Evolutionary conservation across 306 rosid species (phyloP), one percentile per base, ranked within the genome.

Genomic region (Clitoria ternatea): DNA sequence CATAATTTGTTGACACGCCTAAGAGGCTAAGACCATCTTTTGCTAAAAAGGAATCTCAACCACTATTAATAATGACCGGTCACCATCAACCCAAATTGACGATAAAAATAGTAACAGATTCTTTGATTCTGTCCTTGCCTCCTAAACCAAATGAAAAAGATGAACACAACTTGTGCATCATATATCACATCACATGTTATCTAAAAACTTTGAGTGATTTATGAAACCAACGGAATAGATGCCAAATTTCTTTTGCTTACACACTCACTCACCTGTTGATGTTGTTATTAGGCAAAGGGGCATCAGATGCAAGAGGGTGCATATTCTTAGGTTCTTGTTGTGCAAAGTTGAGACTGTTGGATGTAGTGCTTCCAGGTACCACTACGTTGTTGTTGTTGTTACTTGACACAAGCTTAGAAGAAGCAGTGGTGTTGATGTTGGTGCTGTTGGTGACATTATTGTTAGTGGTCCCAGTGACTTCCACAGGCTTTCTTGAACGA

Each of bases 401-500:
- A n/a, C n/a, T n/a, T n/a, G 4, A 7, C 4, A 32, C 1, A 7
- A 4, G 4, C 3, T 3, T 32, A 3, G 6, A 32, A 32, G 36
- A 30, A 11, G 50, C 27, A 23, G 61, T 56, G 4, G 47, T 8
- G 6, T 3, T 32, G 70, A 52, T 36, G 13, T 12, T 68, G 1
- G 65, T 18, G 10, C 64, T 19, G 6, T 65, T 15, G 4, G 40
- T 73, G n/a, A n/a, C n/a, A n/a, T n/a, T n/a, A n/a, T n/a, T n/a
- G n/a, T n/a, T n/a, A n/a, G n/a, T n/a, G n/a, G n/a, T n/a, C n/a
- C n/a, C n/a, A n/a, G n/a, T n/a, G n/a, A n/a, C 89, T 91, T 91
- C 98, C 98, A 92, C 98, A 92, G 92, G 98, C 98, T 92, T 92
- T 92, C 97, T 91, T 91, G 97, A 91, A 91, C 96, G 97, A 73